Percentiles rank a stretch among this genome's conserved stretches.
Evolutionary conservation across 148 eudicot genomes (phyloP).

Genomic region (Pouteria glomerata): DNA sequence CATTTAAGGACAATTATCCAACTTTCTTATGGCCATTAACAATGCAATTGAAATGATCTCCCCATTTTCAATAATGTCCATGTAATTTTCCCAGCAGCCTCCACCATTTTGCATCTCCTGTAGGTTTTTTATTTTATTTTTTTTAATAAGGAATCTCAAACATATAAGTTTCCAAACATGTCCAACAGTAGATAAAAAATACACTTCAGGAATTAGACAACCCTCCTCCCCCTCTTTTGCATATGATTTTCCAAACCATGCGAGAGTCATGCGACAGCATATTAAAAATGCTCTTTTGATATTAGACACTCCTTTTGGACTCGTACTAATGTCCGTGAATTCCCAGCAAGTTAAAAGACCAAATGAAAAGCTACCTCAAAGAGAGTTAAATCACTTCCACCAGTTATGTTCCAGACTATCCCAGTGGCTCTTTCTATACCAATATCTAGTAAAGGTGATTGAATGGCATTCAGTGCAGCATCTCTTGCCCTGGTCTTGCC

Average conservation of each 20-base stretch:
- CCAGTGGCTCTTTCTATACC: constrained; percentile 99
- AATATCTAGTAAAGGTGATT: constrained; percentile 91
- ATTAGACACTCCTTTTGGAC: background rate
- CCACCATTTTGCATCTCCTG: background rate
- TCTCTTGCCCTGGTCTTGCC: constrained; percentile 98
- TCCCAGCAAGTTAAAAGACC: background rate
- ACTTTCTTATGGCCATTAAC: background rate
- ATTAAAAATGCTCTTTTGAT: too few species aligned
- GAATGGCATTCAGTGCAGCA: constrained; percentile 97
- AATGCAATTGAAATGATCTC: background rate
- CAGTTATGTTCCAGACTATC: constrained; percentile 98
- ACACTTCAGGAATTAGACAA: background rate
- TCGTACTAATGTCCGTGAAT: background rate
- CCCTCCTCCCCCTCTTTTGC: too few species aligned
- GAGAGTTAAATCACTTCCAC: constrained; percentile 89
- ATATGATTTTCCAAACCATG: too few species aligned
- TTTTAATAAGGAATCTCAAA: too few species aligned
- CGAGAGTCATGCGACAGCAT: too few species aligned
- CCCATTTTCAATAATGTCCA: background rate
- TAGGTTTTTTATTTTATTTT: too few species aligned
- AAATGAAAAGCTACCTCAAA: constrained; percentile 47
- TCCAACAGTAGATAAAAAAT: background rate
- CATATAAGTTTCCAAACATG: background rate
- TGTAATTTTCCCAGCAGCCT: background rate
- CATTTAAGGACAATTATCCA: background rate